Evolutionary conservation across 192 early-diverging fungal species (phyloP).

Genomic region (Umbelopsis vinacea): DNA sequence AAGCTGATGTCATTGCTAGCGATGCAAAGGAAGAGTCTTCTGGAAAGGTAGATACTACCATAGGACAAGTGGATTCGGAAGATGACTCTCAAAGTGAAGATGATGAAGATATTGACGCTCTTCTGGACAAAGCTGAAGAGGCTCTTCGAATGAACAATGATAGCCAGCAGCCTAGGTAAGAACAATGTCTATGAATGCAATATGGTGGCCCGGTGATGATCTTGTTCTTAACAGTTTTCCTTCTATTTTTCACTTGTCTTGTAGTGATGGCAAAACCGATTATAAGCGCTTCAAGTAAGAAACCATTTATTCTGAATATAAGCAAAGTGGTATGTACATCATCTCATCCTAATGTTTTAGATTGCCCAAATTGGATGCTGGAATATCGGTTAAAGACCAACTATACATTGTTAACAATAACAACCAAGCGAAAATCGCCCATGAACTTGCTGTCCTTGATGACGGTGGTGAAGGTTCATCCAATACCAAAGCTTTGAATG

Average conservation of each 20-base stretch:
- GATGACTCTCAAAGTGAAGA: constrained; percentile 21
- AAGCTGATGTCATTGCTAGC: no score
- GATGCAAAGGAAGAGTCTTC: no score
- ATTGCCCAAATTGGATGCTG: constrained; percentile 48
- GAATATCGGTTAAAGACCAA: constrained; percentile 37
- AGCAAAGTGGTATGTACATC: not conserved
- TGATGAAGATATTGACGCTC: constrained; percentile 44
- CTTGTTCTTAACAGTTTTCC: not conserved
- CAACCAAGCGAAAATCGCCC: constrained; percentile 31
- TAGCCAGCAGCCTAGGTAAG: not conserved
- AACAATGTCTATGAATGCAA: not conserved
- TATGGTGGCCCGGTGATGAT: not conserved
- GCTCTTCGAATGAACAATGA: constrained; percentile 34
- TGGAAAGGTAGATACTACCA: not conserved
- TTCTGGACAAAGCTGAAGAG: constrained; percentile 44
- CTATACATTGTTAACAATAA: constrained; percentile 44
- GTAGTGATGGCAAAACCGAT: not conserved
- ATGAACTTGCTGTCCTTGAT: constrained; percentile 37
- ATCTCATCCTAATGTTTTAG: not conserved
- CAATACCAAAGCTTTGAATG: not conserved
- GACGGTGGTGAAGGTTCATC: constrained; percentile 15
- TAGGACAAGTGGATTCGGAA: not conserved
- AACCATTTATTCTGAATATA: not conserved
- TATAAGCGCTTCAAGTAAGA: not conserved
- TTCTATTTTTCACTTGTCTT: not conserved